These are phyloP conservation scores for Boletus calvinii DNA, from an alignment of 1,284 basidiomycete genomes.

Conservation along the genomic window DNA sequence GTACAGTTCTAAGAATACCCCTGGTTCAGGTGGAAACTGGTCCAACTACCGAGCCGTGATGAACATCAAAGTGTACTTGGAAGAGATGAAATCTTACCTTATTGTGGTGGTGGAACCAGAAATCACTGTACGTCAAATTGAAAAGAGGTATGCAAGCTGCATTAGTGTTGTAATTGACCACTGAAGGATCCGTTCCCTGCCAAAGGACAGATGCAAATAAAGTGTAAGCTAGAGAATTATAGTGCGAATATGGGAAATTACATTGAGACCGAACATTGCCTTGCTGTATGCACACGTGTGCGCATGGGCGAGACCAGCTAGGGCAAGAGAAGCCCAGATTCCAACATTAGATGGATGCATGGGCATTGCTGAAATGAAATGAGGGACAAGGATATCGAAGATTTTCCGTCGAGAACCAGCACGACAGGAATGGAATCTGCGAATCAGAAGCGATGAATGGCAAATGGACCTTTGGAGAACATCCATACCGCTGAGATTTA, in stretches of 20 bases:
- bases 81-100: constrained; percentile 3
- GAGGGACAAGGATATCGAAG: not conserved
- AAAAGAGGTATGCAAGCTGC: not conserved
- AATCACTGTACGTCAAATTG: not conserved
- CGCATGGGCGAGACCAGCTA: constrained; percentile 14
- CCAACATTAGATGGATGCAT: not conserved
- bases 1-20: constrained; percentile 10
- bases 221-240: constrained; percentile 1
- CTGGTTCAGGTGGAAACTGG: not conserved
- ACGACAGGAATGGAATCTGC: not conserved
- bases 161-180: constrained; percentile 1
- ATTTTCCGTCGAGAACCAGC: constrained; percentile 9
- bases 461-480: not conserved
- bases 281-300: not conserved
- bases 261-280: constrained; percentile 11
- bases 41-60: constrained; percentile 6
- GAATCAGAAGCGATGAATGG: not conserved
- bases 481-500: constrained; percentile 4
- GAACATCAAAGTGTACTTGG: not conserved
- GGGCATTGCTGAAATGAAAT: constrained; percentile 4
- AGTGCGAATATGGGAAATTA: not conserved
- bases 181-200: constrained; percentile 8
- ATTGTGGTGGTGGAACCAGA: constrained; percentile 8
- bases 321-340: constrained; percentile 10
- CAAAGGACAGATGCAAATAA: not conserved